These are phyloP conservation scores for Claviceps pazoutovae DNA, from an alignment of 2,329 filamentous ascomycete species.

Conservation along the genomic window DNA sequence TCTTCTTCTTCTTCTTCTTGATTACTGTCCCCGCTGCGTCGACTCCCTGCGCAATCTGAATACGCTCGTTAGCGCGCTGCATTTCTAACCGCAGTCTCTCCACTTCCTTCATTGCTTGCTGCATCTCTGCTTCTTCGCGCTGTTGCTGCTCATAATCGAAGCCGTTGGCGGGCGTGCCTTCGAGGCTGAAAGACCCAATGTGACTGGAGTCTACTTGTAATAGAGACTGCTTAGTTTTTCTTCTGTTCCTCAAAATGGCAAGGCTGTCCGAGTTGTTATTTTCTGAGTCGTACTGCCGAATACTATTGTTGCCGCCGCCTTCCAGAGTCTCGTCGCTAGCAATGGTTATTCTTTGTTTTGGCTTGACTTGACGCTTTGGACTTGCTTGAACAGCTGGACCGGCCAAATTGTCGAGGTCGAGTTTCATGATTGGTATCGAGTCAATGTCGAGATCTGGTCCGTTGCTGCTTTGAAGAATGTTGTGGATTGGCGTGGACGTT, in stretches of 20 bases:
- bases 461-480: constrained; percentile 58
- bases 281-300: constrained; percentile 38
- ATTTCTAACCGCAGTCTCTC: constrained; percentile 79
- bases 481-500: constrained; percentile 64
- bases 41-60: constrained; percentile 56
- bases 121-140: constrained; percentile 79
- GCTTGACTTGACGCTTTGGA: constrained; percentile 24
- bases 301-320: constrained; percentile 23
- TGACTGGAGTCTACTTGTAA: constrained; percentile 80
- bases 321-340: constrained; percentile 61
- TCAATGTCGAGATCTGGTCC: constrained; percentile 78
- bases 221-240: constrained; percentile 46
- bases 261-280: constrained; percentile 30
- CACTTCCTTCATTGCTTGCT: constrained; percentile 73
- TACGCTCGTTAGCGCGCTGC: constrained; percentile 65
- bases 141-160: constrained; percentile 53
- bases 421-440: constrained; percentile 87
- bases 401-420: constrained; percentile 53
- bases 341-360: constrained; percentile 50
- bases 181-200: constrained; percentile 58
- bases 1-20: constrained; percentile 53
- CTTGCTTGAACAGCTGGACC: constrained; percentile 16
- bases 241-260: constrained; percentile 33
- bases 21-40: constrained; percentile 51
- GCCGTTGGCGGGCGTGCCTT: constrained; percentile 23